Conservation (phyloP, 257 asterid genomes). For the Solanum corneliomulleri region DNA sequence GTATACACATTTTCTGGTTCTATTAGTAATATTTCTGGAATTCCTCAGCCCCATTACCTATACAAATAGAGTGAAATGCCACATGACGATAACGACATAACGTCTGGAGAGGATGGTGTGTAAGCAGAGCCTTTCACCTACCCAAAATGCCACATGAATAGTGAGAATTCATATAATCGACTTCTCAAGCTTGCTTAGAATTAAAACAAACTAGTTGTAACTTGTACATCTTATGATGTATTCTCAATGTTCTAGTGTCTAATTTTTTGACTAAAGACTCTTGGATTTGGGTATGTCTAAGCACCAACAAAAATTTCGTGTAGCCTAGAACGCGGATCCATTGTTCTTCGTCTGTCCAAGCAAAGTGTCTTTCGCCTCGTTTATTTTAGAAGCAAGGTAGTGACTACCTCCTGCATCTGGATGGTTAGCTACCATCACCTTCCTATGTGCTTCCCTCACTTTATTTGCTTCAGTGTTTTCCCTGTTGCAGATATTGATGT, state of each 20-base stretch:
- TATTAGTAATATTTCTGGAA: background rate
- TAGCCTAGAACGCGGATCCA: slow-evolving; percentile 55
- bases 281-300: background rate
- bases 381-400: slow-evolving; percentile 81
- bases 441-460: slow-evolving; percentile 84
- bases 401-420: slow-evolving; percentile 98
- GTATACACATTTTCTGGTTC: background rate
- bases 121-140: background rate
- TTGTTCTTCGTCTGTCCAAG: slow-evolving; percentile 56
- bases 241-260: background rate
- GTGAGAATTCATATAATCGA: background rate
- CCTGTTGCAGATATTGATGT: slow-evolving; percentile 15
- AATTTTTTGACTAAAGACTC: background rate
- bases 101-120: background rate
- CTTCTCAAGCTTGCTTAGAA: background rate
- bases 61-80: background rate
- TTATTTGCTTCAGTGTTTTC: slow-evolving; percentile 62
- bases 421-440: slow-evolving; percentile 91
- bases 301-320: slow-evolving; percentile 3
- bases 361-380: slow-evolving; percentile 69
- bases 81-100: background rate
- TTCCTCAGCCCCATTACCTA: background rate
- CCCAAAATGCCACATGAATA: background rate
- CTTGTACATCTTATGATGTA: background rate
- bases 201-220: background rate